Evolutionary conservation across 2,329 filamentous ascomycete genomes (phyloP), one percentile per base, ranked within the genome.

Genomic region (Penicillium sp.): DNA sequence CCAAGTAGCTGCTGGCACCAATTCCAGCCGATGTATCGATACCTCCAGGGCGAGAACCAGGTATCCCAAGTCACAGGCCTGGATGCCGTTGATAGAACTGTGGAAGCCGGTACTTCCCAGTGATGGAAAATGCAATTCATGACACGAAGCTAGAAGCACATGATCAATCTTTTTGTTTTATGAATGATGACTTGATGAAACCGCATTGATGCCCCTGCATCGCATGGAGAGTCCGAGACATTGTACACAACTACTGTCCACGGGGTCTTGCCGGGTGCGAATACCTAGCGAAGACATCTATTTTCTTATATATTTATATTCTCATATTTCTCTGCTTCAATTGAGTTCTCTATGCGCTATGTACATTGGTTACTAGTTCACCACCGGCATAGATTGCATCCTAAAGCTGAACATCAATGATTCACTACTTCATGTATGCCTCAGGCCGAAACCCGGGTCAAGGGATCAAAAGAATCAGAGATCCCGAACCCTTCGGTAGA

Each of bases 1-100:
- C n/a, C 1, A 18, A 33, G 15, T 46, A 74, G 72, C 50, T 75
- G 72, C 58, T 76, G 74, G 74, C 70, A 75, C 60, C 72, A 74
- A 59, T 73, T 75, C 55, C 69, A 71, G 52, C 49, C 62, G 33
- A 54, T 61, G 32, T 62, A 66, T 41, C 65, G 64, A 38, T 62
- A 66, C 37, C 56, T 56, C 15, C 64, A 62, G 27, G 56, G 61
- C 28, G 67, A 67, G 33, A 56, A 60, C 27, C 60, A 63, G n/a
- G 44, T 48, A 27, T 46, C 53, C 40, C 50, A 53, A 15, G 45
- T 52, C 12, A 47, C 49, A 8, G 66, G 66, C 38, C 46, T 57
- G 25, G 59, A 66, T 42, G 53, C 44, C 24, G 41, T 54, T 25
- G 62, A 63, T 45, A 55, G 56, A 42, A 43, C 46, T 35, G 42